Percentiles rank a stretch among this genome's conserved stretches.
Evolutionary conservation across 225 moss, liverwort and hornwort genomes (phyloP).

Genomic region (Asterella californica): DNA sequence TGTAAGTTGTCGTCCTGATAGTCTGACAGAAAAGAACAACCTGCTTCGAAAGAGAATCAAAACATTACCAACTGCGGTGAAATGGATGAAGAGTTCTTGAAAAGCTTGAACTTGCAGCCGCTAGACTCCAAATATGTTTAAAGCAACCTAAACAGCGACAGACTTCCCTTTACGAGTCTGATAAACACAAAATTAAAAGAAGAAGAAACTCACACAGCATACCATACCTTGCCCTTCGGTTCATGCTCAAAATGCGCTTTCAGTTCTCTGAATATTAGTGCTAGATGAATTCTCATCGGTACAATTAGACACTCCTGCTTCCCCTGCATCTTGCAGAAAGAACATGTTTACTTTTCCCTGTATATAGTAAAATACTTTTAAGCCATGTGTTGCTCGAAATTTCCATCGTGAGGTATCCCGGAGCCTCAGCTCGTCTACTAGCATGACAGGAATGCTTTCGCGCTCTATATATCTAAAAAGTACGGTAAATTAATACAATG

Average conservation of each 20-base stretch:
- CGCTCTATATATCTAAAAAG: background rate
- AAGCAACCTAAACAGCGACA: background rate
- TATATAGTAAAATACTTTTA: background rate
- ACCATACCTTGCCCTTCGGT: conserved; percentile 31
- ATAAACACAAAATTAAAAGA: background rate
- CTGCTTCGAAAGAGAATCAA: conserved; percentile 20
- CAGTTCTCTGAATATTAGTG: conserved; percentile 17
- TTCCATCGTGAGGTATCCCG: background rate
- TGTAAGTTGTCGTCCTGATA: conserved; percentile 28
- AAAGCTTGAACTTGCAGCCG: background rate
- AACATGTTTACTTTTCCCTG: background rate
- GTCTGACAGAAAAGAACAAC: conserved; percentile 45
- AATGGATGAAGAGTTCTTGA: background rate
- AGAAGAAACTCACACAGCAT: background rate
- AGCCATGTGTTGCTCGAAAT: background rate
- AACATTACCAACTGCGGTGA: background rate
- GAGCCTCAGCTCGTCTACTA: background rate
- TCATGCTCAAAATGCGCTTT: conserved; percentile 27
- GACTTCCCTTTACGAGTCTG: background rate
- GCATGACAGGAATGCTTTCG: background rate
- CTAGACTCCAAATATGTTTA: background rate
- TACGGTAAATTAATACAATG: background rate
- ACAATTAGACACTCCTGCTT: conserved; percentile 24
- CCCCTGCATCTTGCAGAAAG: conserved; percentile 20
- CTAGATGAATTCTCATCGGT: conserved; percentile 28